Evolutionary conservation across 352 stramenopile genomes (phyloP), one percentile per base, ranked within the genome.

Genomic region (Pythium aquatile): DNA sequence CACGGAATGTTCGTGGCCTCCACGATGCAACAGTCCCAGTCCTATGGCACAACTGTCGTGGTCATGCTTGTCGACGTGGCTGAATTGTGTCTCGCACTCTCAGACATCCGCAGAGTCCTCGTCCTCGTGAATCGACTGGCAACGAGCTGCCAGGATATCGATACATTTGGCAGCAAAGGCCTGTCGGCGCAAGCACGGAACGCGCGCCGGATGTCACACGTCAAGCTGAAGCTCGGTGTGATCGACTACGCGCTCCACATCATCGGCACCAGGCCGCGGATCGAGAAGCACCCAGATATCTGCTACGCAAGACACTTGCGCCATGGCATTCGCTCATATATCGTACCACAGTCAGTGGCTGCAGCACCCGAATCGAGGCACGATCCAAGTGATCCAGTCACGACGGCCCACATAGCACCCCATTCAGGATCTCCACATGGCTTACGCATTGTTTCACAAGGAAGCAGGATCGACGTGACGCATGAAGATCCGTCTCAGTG

Each of bases 1-100:
- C 40, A 63, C 39, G 39, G 40, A 10, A 44, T 63, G 14, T 44
- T 55, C 28, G 56, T 63, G 3, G 26, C 65, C 1, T 46, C 46
- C 3, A 62, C 48, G 6, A 57, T 67, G 13, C 65, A 71, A 40
- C 3, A 14, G 28, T 28, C 49, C 1, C 40, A n/a, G 20, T 10
- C 2, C 9, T n/a, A 10, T 17, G 54, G 54, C 14, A 49, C 46
- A 3, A 26, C 30, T 5, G 17, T 47, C 11, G 29, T 64, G n/a
- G 28, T 64, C n/a, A 64, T 64, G 58, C 13, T 33, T 5, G 32
- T 49, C 9, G 44, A 55, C 30, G n/a, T 30, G 28, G 17, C 42
- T 2, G 32, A 57, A 14, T 14, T 37, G 7, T 24, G 30, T 33
- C 2, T 42, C 28, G 42, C 42, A 11, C 16, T 28, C 24, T 56